A percentile compares a stretch with the other conserved stretches of the same genome.
Conservation (phyloP, 2,329 filamentous ascomycete genomes). For the Aspergillus terreus region DNA sequence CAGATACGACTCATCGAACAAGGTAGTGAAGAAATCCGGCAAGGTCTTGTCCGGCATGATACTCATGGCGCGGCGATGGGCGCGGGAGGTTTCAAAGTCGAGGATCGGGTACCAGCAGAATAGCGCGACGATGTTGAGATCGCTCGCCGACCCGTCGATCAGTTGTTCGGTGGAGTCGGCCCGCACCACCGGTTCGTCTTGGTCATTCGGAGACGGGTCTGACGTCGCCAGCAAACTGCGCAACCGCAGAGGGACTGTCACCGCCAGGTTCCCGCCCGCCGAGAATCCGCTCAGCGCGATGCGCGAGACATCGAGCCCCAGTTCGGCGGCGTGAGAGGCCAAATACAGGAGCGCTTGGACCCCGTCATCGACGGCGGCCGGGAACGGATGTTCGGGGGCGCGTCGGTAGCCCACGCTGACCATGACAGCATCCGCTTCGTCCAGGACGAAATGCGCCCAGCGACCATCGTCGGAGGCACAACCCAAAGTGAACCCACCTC, state of each 20-base stretch:
- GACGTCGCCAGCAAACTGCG: conserved; percentile 34
- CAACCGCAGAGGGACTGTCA: conserved; percentile 58
- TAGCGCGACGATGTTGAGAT: conserved; percentile 52
- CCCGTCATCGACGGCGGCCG: conserved; percentile 61
- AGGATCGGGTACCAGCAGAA: conserved; percentile 61
- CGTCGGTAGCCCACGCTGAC: conserved; percentile 60
- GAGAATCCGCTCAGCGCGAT: conserved; percentile 61
- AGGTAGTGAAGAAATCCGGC: conserved; percentile 44
- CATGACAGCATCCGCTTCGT: conserved; percentile 55
- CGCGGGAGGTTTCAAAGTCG: conserved; percentile 59
- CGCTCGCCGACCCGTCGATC: conserved; percentile 32
- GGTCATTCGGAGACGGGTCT: conserved; percentile 7
- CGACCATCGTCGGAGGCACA: conserved; percentile 58
- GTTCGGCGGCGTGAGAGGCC: conserved; percentile 51
- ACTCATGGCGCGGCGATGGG: conserved; percentile 55
- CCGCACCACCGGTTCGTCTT: conserved; percentile 23
- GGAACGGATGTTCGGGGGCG: conserved; percentile 60
- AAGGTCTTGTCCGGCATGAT: conserved; percentile 50
- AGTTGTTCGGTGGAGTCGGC: conserved; percentile 34
- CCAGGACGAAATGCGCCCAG: conserved; percentile 56
- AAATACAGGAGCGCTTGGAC: conserved; percentile 60
- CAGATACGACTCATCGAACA: conserved; percentile 49
- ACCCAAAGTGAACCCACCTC: conserved; percentile 61
- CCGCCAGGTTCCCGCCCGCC: conserved; percentile 60
- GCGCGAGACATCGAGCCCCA: conserved; percentile 55